Conservation (phyloP, 2,329 filamentous ascomycete genomes). For the Shiraia bambusicola region DNA sequence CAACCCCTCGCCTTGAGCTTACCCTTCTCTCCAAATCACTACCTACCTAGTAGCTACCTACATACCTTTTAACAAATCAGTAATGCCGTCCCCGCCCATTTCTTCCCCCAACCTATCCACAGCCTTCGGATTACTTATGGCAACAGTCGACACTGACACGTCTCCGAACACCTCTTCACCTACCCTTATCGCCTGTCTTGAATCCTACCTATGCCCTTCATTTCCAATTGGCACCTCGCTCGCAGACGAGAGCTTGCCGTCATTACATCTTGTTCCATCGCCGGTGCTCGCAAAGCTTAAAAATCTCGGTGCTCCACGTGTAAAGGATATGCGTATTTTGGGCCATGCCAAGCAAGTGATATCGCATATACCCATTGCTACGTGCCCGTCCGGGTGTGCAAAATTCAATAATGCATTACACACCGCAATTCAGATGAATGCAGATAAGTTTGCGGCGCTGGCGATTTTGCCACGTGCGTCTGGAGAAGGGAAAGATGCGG, state of each 20-base stretch:
- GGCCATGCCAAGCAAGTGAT: slow-evolving; percentile 28
- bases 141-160: slow-evolving; percentile 6
- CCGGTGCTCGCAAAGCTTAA: slow-evolving; percentile 25
- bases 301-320: slow-evolving; percentile 21
- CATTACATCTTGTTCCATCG: slow-evolving; percentile 19
- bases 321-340: slow-evolving; percentile 26
- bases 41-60: no score
- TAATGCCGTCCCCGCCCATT: not conserved
- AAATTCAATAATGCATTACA: slow-evolving; percentile 29
- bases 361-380: slow-evolving; percentile 27
- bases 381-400: slow-evolving; percentile 16
- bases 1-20: no score
- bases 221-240: slow-evolving; percentile 7
- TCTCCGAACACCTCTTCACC: slow-evolving; percentile 3
- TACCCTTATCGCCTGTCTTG: slow-evolving; percentile 28
- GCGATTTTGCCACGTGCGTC: slow-evolving; percentile 45
- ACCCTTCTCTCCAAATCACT: not conserved
- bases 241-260: slow-evolving; percentile 9
- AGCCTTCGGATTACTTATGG: slow-evolving; percentile 1
- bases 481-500: slow-evolving; percentile 35
- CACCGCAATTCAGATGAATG: slow-evolving; percentile 19
- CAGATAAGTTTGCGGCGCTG: slow-evolving; percentile 47
- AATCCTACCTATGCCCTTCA: slow-evolving; percentile 27
- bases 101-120: not conserved
- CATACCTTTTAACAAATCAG: not conserved